Base-by-base conservation (phyloP, 495 filamentous ascomycete species). In the Xylaria nigripes region DNA sequence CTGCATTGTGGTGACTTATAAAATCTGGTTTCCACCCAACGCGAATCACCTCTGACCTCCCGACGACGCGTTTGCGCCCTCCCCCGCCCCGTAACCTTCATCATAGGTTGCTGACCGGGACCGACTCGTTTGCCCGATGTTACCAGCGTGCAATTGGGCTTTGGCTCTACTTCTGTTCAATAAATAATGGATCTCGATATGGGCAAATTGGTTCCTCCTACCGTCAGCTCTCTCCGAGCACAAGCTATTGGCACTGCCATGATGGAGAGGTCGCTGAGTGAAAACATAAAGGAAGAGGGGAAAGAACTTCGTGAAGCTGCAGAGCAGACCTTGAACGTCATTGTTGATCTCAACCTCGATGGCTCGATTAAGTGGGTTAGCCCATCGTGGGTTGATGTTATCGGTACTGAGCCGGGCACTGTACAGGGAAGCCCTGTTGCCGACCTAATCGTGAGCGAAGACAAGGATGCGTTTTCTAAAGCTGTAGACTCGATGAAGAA, bases 311-410 rank as follows among this genome's bases (percentile, higher is more conserved):
- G 89, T 62, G 86, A 94, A 72, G 94, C 91, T 19, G 93, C 93
- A 21, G 93, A 98, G 70, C 89, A 97, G 73, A 95, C 89, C 9
- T 75, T 93, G 64, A 97, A 96, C 71, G 86, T 95, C 50, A 96
- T 98, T 59, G 72, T 97, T 64, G 90, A 98, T 68, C 79, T 98
- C 48, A 87, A 86, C 60, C 76, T 97, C 45, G 87, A 95, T 61
- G 89, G 89, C 45, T 84, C 80, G 36, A 86, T 98, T 60, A 82
- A 87, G 64, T 97, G 94, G 89, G 91, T 93, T 54, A 97, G 92
- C 69, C 87, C 90, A 8, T 95, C 91, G n/a, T 98, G 93, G 93
- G 81, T 81, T 52, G 89, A 95, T 62, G 87, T 98, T 42, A 84
- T 97, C 44, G 93, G 93, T 45, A 90, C 87, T 4, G 61, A 77